phyloP scores from a whole-genome alignment of 192 early-diverging fungal genomes.

The Thoreauomyces humboldtii region DNA sequence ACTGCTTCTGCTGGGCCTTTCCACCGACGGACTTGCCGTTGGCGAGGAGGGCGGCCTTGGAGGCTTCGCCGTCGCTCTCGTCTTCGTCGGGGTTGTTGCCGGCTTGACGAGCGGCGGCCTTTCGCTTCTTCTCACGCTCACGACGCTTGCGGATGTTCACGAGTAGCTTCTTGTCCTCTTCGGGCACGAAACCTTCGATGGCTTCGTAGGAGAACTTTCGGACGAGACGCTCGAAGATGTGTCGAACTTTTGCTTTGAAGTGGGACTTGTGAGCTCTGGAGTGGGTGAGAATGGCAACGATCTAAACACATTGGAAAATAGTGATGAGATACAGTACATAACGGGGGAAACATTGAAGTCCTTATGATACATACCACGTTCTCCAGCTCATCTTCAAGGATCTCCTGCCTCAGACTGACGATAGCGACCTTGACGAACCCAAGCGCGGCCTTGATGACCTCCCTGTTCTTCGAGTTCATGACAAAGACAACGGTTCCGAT shows the following conservation, averaged over 20 bases:
- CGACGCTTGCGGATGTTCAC: slow-evolving; percentile 89
- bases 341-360: background rate
- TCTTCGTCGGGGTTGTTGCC: slow-evolving; percentile 48
- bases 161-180: slow-evolving; percentile 84
- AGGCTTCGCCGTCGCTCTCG: slow-evolving; percentile 38
- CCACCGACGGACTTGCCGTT: slow-evolving; percentile 26
- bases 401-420: slow-evolving; percentile 69
- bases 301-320: background rate
- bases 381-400: slow-evolving; percentile 68
- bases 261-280: slow-evolving; percentile 82
- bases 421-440: slow-evolving; percentile 93
- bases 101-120: slow-evolving; percentile 45
- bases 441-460: slow-evolving; percentile 86
- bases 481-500: slow-evolving; percentile 77
- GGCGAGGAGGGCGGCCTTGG: slow-evolving; percentile 1
- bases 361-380: slow-evolving; percentile 56
- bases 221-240: slow-evolving; percentile 88
- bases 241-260: slow-evolving; percentile 87
- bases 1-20: slow-evolving; percentile 45
- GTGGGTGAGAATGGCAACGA: slow-evolving; percentile 70
- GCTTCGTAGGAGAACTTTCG: slow-evolving; percentile 80
- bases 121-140: slow-evolving; percentile 78
- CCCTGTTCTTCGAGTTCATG: slow-evolving; percentile 77
- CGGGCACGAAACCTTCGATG: slow-evolving; percentile 76
- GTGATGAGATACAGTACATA: background rate